Evolutionary conservation across 768 basidiomycete genomes (phyloP).

Genomic region (Harrya chromipes): DNA sequence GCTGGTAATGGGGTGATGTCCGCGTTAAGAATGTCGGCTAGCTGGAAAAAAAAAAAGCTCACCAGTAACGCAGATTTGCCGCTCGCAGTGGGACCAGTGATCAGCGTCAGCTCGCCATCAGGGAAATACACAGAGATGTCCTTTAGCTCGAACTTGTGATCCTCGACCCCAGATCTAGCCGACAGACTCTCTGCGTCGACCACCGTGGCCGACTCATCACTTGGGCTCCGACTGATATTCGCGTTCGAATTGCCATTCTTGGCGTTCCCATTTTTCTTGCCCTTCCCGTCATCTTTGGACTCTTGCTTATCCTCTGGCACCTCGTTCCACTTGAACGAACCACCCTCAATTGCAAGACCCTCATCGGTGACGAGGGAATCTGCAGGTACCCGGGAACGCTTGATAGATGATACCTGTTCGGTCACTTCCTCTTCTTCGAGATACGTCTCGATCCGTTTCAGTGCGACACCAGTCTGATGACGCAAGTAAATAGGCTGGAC

Average conservation of each 20-base stretch:
- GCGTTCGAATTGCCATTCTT: neutral
- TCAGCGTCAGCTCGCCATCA: slow-evolving; percentile 42
- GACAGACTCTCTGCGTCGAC: slow-evolving; percentile 19
- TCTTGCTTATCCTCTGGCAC: slow-evolving; percentile 32
- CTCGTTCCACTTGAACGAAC: slow-evolving; percentile 57
- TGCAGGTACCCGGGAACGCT: slow-evolving; percentile 31
- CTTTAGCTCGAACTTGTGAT: slow-evolving; percentile 39
- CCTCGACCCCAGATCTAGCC: slow-evolving; percentile 15
- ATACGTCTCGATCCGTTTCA: slow-evolving; percentile 59
- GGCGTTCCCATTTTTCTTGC: slow-evolving; percentile 14
- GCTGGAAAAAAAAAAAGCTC: slow-evolving; percentile 4
- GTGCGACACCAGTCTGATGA: slow-evolving; percentile 49
- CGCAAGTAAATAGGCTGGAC: neutral
- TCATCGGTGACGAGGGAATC: slow-evolving; percentile 24
- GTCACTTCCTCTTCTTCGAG: slow-evolving; percentile 61
- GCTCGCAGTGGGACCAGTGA: slow-evolving; percentile 47
- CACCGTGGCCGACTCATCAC: slow-evolving; percentile 5
- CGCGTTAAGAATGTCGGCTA: neutral
- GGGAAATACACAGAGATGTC: slow-evolving; percentile 49
- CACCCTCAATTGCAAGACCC: slow-evolving; percentile 48
- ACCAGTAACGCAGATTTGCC: slow-evolving; percentile 50
- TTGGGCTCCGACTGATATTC: neutral
- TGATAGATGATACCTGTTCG: slow-evolving; percentile 57
- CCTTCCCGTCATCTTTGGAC: slow-evolving; percentile 20
- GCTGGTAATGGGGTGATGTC: slow-evolving; percentile 8